Evolutionary conservation across 495 filamentous ascomycete genomes (phyloP), one percentile per base, ranked within the genome.

Genomic region (Penicillium egyptiacum): DNA sequence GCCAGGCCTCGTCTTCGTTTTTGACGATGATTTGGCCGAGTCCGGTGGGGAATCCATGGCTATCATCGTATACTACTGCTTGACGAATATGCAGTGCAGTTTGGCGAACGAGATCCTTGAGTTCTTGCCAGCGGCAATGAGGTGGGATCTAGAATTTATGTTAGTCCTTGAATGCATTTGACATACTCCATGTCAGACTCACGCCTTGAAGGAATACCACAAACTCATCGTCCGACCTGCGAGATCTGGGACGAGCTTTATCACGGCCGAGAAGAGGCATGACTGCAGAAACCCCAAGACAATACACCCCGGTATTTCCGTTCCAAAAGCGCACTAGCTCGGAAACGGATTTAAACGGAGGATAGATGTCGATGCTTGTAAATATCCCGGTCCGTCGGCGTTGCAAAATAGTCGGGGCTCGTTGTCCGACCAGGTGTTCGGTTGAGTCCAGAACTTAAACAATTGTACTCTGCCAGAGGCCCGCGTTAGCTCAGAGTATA

Each of bases 101-200:
- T 55, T 79, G 75, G 16, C 76, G 76, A 20, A 79, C 72, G 8
- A 79, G 57, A 50, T 79, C 76, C 53, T 79, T 79, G 30, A 79
- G 56, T 62, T 79, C 76, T 63, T 79, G 76, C 76, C 76, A 79
- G 49, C 76, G 75, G 43, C 76, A 79, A 44, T 78, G 76, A 7
- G 74, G 59, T 39, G 76, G 75, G 50, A 79, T 74, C 76, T 79
- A 40, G n/a, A 35, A 31, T 22, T 31, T 2, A 58, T 41, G 25
- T 59, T 45, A 61, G 61, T 55, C 49, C 57, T 56, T 31, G 4
- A 3, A 14, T 10, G 0, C 17, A 3, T n/a, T 30, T 31, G n/a
- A 20, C n/a, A 4, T 10, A 45, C 10, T 50, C 11, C 37, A 43
- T 42, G 30, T 30, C 16, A 30, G 25, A 60, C 72, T 67, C 61